Evolutionary conservation across 2,329 filamentous ascomycete species (phyloP).

Genomic region (Aspergillus sp.): DNA sequence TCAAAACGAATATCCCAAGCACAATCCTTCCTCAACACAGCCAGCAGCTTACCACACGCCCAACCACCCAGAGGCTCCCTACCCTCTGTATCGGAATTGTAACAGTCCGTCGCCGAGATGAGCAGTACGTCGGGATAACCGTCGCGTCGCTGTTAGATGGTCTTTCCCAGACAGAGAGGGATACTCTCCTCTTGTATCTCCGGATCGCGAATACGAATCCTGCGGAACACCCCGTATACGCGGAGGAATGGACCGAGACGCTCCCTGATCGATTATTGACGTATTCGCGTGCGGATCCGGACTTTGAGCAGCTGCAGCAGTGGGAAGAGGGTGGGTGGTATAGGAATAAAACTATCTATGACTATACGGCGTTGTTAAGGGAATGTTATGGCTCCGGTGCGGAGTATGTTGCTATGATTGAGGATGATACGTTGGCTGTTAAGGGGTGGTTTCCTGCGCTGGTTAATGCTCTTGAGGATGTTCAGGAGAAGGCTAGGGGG

Average conservation of each 20-base stretch:
- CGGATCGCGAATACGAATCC: conserved; percentile 45
- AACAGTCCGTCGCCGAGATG: conserved; percentile 38
- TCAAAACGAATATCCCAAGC: conserved; percentile 9
- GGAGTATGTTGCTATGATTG: conserved; percentile 44
- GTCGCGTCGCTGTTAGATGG: conserved; percentile 45
- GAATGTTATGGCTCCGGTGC: conserved; percentile 39
- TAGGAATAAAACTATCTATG: conserved; percentile 42
- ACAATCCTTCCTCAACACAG: conserved; percentile 2
- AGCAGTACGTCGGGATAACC: conserved; percentile 39
- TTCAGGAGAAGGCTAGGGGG: conserved; percentile 19
- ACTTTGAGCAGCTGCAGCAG: conserved; percentile 13
- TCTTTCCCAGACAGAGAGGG: conserved; percentile 38
- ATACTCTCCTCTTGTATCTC: conserved; percentile 39
- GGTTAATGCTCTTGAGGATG: conserved; percentile 33
- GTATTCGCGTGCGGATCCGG: conserved; percentile 31
- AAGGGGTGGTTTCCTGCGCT: conserved; percentile 47
- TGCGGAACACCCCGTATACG: conserved; percentile 37
- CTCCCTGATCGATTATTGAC: conserved; percentile 41
- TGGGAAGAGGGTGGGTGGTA: conserved; percentile 20
- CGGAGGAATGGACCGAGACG: conserved; percentile 39
- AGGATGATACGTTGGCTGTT: conserved; percentile 47
- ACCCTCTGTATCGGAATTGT: conserved; percentile 45
- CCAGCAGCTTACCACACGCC: not conserved
- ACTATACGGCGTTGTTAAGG: conserved; percentile 44
- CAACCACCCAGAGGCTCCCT: not conserved